Evolutionary conservation across 805 yeast species (phyloP).

Genomic region (Yarrowia divulgata): DNA sequence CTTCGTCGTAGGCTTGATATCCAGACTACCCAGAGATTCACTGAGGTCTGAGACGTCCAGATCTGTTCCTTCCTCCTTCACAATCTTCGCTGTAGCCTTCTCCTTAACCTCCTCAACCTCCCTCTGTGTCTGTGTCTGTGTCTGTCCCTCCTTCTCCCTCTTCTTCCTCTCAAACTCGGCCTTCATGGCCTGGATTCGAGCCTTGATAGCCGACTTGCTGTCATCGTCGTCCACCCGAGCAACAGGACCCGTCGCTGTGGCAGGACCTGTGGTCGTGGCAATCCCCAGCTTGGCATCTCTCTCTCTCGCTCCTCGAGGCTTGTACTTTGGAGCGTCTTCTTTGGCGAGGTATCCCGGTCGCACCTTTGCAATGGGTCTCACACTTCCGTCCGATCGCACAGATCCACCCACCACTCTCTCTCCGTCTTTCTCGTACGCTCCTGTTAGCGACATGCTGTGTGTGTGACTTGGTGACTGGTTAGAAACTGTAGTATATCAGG

Average conservation of each 20-base stretch:
- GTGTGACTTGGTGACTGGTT: too few relatives aligned
- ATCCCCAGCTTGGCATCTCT: conserved; percentile 30
- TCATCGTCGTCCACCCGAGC: not conserved
- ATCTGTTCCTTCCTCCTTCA: not conserved
- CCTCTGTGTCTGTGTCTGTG: not conserved
- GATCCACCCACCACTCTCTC: conserved; percentile 41
- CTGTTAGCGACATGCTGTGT: conserved; percentile 5
- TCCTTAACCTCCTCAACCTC: too few relatives aligned
- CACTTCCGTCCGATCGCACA: conserved; percentile 45
- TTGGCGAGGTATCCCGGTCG: conserved; percentile 46
- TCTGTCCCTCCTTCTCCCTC: not conserved
- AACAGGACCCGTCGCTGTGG: not conserved
- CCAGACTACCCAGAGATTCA: not conserved
- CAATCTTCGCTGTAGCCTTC: too few relatives aligned
- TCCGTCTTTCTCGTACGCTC: conserved; percentile 37
- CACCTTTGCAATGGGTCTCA: conserved; percentile 43
- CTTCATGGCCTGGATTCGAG: conserved; percentile 21
- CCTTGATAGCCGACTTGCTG: conserved; percentile 16
- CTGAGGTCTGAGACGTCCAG: too few relatives aligned
- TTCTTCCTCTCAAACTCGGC: conserved; percentile 22
- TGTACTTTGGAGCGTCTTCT: conserved; percentile 44
- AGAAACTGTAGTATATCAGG: too few relatives aligned
- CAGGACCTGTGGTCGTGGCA: not conserved
- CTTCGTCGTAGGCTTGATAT: not conserved
- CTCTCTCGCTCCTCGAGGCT: conserved; percentile 17